phyloP scores from a whole-genome alignment of 257 asterid genomes.

The Scutellaria minor region DNA sequence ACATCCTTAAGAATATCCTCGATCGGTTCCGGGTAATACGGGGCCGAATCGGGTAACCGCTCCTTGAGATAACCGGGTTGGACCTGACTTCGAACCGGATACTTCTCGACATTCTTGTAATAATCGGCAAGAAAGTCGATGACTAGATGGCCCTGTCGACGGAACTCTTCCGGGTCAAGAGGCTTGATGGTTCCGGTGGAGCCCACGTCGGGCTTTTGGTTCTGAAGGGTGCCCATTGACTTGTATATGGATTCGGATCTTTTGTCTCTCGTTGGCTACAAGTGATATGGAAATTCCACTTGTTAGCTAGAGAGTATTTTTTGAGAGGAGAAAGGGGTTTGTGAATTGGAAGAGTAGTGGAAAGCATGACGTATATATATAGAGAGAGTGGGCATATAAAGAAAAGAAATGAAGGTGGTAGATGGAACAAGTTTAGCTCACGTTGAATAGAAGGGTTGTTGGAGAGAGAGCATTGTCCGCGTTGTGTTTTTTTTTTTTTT shows the following conservation, averaged over 20 bases:
- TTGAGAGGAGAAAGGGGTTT: too few species aligned
- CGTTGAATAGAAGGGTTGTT: slow-evolving; percentile 40
- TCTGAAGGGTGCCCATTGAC: slow-evolving; percentile 50
- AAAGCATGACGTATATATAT: slow-evolving; percentile 21
- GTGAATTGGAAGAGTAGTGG: neutral
- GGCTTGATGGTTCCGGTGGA: slow-evolving; percentile 55
- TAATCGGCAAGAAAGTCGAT: slow-evolving; percentile 77
- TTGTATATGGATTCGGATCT: neutral
- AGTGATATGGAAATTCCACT: slow-evolving; percentile 25
- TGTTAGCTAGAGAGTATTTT: neutral
- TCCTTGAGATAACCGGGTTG: slow-evolving; percentile 69
- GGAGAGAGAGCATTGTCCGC: slow-evolving; percentile 24
- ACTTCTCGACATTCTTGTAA: slow-evolving; percentile 66
- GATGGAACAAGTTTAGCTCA: slow-evolving; percentile 40
- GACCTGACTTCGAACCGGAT: slow-evolving; percentile 79
- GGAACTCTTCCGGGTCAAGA: slow-evolving; percentile 68
- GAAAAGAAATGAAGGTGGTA: slow-evolving; percentile 37
- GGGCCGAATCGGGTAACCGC: slow-evolving; percentile 63
- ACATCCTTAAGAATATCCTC: slow-evolving; percentile 63
- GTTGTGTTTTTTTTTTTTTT: too few species aligned
- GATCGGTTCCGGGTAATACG: slow-evolving; percentile 60
- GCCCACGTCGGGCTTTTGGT: slow-evolving; percentile 41
- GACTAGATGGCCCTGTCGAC: slow-evolving; percentile 64
- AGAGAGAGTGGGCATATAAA: neutral
- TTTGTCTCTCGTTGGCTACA: neutral